phyloP scores from a whole-genome alignment of 495 filamentous ascomycete genomes.

The Aspergillus taichungensis region DNA sequence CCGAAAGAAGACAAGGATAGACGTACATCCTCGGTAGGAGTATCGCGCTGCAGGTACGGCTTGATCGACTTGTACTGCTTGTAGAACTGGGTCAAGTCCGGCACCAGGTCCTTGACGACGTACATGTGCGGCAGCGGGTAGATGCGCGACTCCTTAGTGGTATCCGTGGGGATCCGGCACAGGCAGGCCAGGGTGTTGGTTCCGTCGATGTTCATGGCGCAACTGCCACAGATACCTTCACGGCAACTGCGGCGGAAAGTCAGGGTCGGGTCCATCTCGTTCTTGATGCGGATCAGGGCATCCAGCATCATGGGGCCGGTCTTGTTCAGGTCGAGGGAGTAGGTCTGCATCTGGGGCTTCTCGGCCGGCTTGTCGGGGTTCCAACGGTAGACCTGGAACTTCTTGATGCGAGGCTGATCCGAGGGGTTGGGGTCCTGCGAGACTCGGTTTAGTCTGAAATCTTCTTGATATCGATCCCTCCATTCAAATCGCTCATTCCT shows the following conservation, averaged over 20 bases:
- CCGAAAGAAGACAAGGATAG: background rate
- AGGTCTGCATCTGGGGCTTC: constrained; percentile 93
- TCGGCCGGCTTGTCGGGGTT: constrained; percentile 81
- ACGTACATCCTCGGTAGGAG: constrained; percentile 65
- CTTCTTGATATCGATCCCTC: constrained; percentile 31
- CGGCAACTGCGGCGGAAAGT: constrained; percentile 92
- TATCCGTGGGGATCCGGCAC: constrained; percentile 89
- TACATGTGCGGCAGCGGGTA: constrained; percentile 98
- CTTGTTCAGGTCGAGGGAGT: constrained; percentile 93
- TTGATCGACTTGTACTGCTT: constrained; percentile 99
- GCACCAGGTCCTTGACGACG: constrained; percentile 97
- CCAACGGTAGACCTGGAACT: constrained; percentile 99
- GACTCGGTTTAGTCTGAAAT: constrained; percentile 29
- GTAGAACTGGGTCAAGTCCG: constrained; percentile 97
- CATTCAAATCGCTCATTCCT: constrained; percentile 21
- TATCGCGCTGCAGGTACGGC: constrained; percentile 89
- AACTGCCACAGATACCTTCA: constrained; percentile 97
- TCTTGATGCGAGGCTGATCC: constrained; percentile 63
- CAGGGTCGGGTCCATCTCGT: constrained; percentile 92
- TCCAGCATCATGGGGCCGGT: constrained; percentile 98
- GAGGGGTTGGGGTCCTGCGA: constrained; percentile 47
- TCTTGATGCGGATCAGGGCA: constrained; percentile 96
- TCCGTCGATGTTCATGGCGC: constrained; percentile 99
- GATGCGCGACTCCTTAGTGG: constrained; percentile 75
- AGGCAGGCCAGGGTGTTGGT: constrained; percentile 94